A percentile compares a stretch with the other conserved stretches of the same genome.
phyloP scores from a whole-genome alignment of 2,329 filamentous ascomycete genomes.

The Neocatenulostroma microsporum region DNA sequence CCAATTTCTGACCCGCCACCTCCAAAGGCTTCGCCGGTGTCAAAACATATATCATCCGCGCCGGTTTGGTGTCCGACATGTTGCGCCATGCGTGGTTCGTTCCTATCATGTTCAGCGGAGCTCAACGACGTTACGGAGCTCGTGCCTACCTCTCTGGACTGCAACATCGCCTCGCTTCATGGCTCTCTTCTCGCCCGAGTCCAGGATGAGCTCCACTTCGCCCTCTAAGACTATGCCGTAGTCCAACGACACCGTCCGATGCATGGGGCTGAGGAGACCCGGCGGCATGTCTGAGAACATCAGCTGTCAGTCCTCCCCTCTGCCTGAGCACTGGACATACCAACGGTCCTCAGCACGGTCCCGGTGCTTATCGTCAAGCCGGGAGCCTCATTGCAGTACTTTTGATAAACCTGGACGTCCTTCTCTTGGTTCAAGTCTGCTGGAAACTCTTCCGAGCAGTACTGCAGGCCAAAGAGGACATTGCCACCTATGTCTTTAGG shows the following conservation, averaged over 20 bases:
- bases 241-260: conserved; percentile 28
- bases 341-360: conserved; percentile 35
- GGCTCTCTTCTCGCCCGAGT: conserved; percentile 23
- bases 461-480: conserved; percentile 42
- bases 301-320: background rate
- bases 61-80: conserved; percentile 25
- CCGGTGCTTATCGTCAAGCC: conserved; percentile 43
- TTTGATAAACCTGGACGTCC: conserved; percentile 42
- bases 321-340: conserved; percentile 7
- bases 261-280: conserved; percentile 22
- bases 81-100: conserved; percentile 31
- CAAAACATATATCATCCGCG: conserved; percentile 29
- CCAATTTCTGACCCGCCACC: conserved; percentile 23
- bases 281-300: conserved; percentile 19
- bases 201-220: conserved; percentile 26
- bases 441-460: conserved; percentile 43
- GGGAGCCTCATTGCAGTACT: conserved; percentile 37
- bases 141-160: conserved; percentile 28
- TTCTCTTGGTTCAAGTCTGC: conserved; percentile 38
- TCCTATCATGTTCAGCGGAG: no score
- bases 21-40: conserved; percentile 24
- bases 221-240: conserved; percentile 29
- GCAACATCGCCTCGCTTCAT: conserved; percentile 27
- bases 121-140: no score
- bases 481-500: conserved; percentile 26